Evolutionary conservation across 2,329 filamentous ascomycete species (phyloP), one percentile per base, ranked within the genome.

Genomic region (Coniochaeta ligniaria): DNA sequence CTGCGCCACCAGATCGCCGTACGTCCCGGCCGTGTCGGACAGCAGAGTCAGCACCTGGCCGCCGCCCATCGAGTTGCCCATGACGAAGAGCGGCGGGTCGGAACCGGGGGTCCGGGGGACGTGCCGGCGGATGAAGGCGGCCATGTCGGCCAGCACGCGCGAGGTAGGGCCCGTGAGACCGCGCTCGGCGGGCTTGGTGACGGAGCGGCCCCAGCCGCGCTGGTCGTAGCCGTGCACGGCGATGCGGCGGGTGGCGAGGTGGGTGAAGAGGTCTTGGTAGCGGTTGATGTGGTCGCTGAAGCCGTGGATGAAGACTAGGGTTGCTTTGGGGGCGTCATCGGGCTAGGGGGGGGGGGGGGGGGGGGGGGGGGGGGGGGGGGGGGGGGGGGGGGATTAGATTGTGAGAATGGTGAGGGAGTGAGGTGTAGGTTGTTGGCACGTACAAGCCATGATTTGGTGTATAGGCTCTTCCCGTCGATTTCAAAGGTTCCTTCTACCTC

Each of bases 41-140:
- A 81, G 81, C 24, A 88, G 72, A 50, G 84, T 86, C 9, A 96
- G 76, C 6, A 87, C 83, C 74, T 96, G 83, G 26, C 86, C 91
- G 62, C 93, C 93, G 65, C 93, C 93, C 91, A 96, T 96, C 24
- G 88, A 92, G 74, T 96, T 92, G 59, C 93, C 93, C 78, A 95
- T 86, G 22, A 97, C 81, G 75, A 96, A 97, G 17, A 96, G 70
- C 0, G 92, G 91, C 38, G 79, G 75, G 4, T 74, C 68, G 26
- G 73, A 63, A 28, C 71, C 67, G 41, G n/a, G n/a, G n/a, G 68
- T 62, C 6, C 68, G 72, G 11, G 80, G 80, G 6, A 87, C 76
- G 63, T 88, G 82, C 35, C 78, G 76, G 62, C 79, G 79, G 65
- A 95, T 79, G 72, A 97, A 91, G 50, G 87, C 86, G 12, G 86